Evolutionary conservation across 257 asterid genomes (phyloP), one percentile per base, ranked within the genome.

Genomic region (Solanum peruvianum): DNA sequence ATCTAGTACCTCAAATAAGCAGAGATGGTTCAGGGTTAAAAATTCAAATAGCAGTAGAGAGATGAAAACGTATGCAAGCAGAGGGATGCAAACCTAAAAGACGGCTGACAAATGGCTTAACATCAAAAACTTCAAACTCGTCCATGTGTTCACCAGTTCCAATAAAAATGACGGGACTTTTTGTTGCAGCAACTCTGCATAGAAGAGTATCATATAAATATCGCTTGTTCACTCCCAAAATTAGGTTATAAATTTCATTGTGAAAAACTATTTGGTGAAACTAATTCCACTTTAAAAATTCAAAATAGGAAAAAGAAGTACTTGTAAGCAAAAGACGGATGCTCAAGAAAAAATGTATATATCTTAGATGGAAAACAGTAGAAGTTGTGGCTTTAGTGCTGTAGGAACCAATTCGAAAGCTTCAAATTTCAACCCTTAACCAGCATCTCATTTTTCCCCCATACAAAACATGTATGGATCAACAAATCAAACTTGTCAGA

Each of bases 121-220:
- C 98, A 82, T 97, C 99, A 87, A 97, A 97, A 84, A 95, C 93
- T 92, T 97, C 99, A 87, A 97, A 95, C 89, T 97, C 99, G 35
- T 97, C 97, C 99, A 97, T 97, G 89, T 96, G 99, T 91, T 97
- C 99, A 88, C 99, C 99, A 21, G 98, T 96, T 70, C 99, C 99
- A 7, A 97, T 94, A 89, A 96, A 97, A 89, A 96, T 96, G 88
- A 97, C 92, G 20, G 99, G 99, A 92, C 99, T 97, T 89, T 97
- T 96, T 86, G 99, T 97, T 35, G 98, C 99, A 29, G 99, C 99
- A 80, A 97, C 99, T 85, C 99, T 97, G 96, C 89, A 90, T 87
- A 88, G 80, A 49, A 81, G 44, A 88, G 78, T 86, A 81, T 27
- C 44, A 49, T 25, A 49, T 29, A 31, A 47, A 29, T 49, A 81